Evolutionary conservation across 2,329 filamentous ascomycete species (phyloP).

Genomic region (Cordyceps sp.): DNA sequence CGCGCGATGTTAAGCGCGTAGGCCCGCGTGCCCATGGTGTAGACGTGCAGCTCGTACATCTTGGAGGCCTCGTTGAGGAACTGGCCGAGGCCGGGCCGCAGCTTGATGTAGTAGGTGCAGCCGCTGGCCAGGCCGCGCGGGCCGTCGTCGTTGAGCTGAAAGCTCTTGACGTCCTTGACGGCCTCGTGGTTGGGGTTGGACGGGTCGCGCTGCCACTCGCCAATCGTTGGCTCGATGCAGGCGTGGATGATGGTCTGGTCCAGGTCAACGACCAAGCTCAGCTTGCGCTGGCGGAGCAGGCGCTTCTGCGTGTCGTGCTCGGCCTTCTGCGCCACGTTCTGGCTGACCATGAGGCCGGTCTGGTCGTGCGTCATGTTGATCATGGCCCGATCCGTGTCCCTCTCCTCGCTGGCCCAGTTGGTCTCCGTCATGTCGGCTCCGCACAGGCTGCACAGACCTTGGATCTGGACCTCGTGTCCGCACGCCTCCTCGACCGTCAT

Average conservation of each 20-base stretch:
- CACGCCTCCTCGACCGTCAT: constrained; percentile 83
- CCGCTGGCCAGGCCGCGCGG: constrained; percentile 49
- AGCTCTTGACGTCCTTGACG: constrained; percentile 73
- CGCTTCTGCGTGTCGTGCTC: constrained; percentile 79
- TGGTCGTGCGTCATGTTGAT: constrained; percentile 95
- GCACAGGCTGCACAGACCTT: constrained; percentile 79
- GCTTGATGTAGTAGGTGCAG: constrained; percentile 98
- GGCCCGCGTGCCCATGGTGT: constrained; percentile 97
- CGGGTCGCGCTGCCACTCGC: constrained; percentile 83
- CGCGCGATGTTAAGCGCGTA: constrained; percentile 85
- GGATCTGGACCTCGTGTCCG: constrained; percentile 78
- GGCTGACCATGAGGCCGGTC: constrained; percentile 69
- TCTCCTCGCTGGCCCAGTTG: constrained; percentile 65
- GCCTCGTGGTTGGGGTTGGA: constrained; percentile 82
- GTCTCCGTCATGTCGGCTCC: constrained; percentile 92
- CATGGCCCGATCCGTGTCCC: constrained; percentile 70
- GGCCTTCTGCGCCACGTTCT: constrained; percentile 60
- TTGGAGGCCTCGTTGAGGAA: constrained; percentile 66
- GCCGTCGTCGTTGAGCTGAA: constrained; percentile 78
- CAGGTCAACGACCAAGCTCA: constrained; percentile 88
- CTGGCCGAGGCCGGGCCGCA: constrained; percentile 68
- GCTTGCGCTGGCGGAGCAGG: constrained; percentile 62
- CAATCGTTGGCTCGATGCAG: constrained; percentile 89
- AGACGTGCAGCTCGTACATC: constrained; percentile 90
- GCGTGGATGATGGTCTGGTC: constrained; percentile 98